These are phyloP conservation scores for Claviceps pazoutovae DNA, from an alignment of 2,329 filamentous ascomycete genomes.

Conservation along the genomic window DNA sequence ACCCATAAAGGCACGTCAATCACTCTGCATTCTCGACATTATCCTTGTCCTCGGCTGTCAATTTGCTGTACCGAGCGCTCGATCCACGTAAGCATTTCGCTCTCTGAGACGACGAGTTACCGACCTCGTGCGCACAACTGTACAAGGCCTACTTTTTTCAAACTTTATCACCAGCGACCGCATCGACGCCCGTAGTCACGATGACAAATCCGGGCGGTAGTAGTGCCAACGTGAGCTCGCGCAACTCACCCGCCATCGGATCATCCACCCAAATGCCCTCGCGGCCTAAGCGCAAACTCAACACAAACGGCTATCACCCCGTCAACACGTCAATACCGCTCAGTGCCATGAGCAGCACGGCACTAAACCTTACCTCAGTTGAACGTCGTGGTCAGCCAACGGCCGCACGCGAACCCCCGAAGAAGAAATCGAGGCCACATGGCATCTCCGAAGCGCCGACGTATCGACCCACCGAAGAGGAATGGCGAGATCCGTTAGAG, in stretches of 20 bases:
- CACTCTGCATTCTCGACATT: background rate
- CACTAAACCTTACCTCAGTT: slow-evolving; percentile 77
- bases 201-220: slow-evolving; percentile 21
- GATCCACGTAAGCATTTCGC: background rate
- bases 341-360: slow-evolving; percentile 41
- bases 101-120: background rate
- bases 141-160: slow-evolving; percentile 11
- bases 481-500: slow-evolving; percentile 86
- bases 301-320: slow-evolving; percentile 39
- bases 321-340: slow-evolving; percentile 36
- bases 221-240: slow-evolving; percentile 35
- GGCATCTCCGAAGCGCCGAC: slow-evolving; percentile 81
- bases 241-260: slow-evolving; percentile 36
- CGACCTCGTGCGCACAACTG: background rate
- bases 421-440: slow-evolving; percentile 67
- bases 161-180: slow-evolving; percentile 19
- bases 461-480: slow-evolving; percentile 78
- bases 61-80: background rate
- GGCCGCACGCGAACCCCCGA: slow-evolving; percentile 60
- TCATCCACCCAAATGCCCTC: slow-evolving; percentile 21
- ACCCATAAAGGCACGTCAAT: slow-evolving; percentile 7
- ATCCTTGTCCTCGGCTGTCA: slow-evolving; percentile 1
- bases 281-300: slow-evolving; percentile 39
- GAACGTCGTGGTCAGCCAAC: slow-evolving; percentile 79
- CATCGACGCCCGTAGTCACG: slow-evolving; percentile 24